These are phyloP conservation scores for Malus hybrid DNA, from an alignment of 331 rosid species.

Conservation along the genomic window DNA sequence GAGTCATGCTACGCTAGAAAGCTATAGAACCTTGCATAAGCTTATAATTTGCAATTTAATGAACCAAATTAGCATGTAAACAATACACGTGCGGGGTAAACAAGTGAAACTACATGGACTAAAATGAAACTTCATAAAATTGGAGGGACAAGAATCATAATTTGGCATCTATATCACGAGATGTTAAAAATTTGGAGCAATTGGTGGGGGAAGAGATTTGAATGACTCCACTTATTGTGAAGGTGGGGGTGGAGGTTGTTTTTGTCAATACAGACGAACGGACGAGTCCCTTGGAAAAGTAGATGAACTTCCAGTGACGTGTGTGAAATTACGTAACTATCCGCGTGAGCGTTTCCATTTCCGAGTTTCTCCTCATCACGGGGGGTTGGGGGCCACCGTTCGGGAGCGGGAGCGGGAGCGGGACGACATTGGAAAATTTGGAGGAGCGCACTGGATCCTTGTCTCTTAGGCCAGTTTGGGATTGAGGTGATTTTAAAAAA, in stretches of 20 bases:
- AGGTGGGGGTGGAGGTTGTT: neutral
- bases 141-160: neutral
- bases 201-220: neutral
- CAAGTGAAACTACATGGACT: neutral
- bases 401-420: neutral
- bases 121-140: neutral
- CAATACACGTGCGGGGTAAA: neutral
- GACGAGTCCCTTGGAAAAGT: neutral
- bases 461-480: no score
- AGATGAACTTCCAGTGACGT: slow-evolving; percentile 22
- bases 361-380: neutral
- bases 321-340: neutral
- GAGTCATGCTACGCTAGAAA: fast-evolving
- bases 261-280: slow-evolving; percentile 10
- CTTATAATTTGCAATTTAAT: no score
- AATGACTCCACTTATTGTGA: neutral
- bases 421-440: neutral
- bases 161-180: slow-evolving; percentile 14
- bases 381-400: neutral
- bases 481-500: no score
- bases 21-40: neutral
- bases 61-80: neutral
- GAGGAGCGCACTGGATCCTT: neutral
- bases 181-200: slow-evolving; percentile 8
- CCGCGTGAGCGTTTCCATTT: slow-evolving; percentile 4